Base-by-base conservation (phyloP, 2,329 filamentous ascomycete genomes). In the Arachnomyces sp. region DNA sequence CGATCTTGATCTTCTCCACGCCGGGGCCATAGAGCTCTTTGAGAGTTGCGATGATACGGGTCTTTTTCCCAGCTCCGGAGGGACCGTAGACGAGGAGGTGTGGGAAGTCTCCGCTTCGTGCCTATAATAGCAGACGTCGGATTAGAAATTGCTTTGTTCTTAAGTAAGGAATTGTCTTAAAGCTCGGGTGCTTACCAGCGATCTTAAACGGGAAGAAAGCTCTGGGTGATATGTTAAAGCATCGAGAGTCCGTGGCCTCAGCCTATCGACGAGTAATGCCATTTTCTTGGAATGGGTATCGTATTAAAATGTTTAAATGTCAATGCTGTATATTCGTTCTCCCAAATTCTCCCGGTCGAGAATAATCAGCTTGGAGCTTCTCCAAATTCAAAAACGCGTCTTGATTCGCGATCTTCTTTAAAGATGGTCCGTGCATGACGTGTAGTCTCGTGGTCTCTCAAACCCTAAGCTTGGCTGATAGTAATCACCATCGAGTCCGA, bases 1-100 rank as follows among this genome's bases (percentile, higher is more conserved):
- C 92, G 66, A 98, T 96, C 71, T 96, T 96, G 74, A 98, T 98
- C 74, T 95, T 96, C 60, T 98, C 93, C n/a, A 95, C 92, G 32
- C 92, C 90, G 0, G 90, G 82, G 0, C 92, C 92, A 63, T 92
- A 98, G 6, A 98, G 75, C 59, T 95, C 90, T 62, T 95, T 94
- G 3, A 98, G 71, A 0, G 90, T 96, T 12, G 92, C 89, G 13
- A 95, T 87, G 51, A 96, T 93, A 32, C 92, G 82, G 1, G 92
- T 98, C 68, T 98, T 98, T 66, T 98, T 98, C 51, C 92, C 92
- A 4, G 92, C 92, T 28, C 92, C 92, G 0, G 90, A 95, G 1
- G 92, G 92, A 0, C 92, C 92, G 60, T 96, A 98, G 49, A 98
- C 86, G 47, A 98, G 84, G 34, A 98, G 80, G 67, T 98, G 93